Conservation (phyloP, 371 early-diverging fungal species). For the Actinomortierella ambigua region DNA sequence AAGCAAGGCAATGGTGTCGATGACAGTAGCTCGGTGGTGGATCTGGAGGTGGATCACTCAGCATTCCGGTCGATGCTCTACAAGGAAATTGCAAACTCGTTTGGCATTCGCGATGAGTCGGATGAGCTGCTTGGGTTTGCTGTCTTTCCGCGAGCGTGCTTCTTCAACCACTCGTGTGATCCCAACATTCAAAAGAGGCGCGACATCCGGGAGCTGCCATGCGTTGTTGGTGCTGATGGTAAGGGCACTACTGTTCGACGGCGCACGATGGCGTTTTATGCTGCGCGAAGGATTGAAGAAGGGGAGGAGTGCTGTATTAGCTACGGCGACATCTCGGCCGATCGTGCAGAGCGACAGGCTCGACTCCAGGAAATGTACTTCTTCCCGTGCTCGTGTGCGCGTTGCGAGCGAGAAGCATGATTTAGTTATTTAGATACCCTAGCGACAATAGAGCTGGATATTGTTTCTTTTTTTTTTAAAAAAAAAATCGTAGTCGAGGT, state of each 20-base stretch:
- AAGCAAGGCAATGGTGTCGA: too few species aligned
- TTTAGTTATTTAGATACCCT: too few species aligned
- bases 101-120: constrained; percentile 66
- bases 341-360: constrained; percentile 48
- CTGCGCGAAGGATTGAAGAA: constrained; percentile 49
- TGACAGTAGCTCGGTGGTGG: too few species aligned
- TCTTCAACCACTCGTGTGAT: constrained; percentile 82
- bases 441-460: too few species aligned
- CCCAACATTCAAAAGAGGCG: constrained; percentile 65
- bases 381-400: constrained; percentile 72
- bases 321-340: constrained; percentile 61
- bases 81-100: constrained; percentile 69
- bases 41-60: constrained; percentile 30
- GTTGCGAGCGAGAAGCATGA: constrained; percentile 59
- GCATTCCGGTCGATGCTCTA: constrained; percentile 61
- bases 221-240: too few species aligned
- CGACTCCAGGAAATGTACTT: constrained; percentile 64
- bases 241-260: constrained; percentile 21
- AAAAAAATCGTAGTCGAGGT: too few species aligned
- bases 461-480: too few species aligned
- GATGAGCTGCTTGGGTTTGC: constrained; percentile 67
- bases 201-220: too few species aligned
- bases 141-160: constrained; percentile 73
- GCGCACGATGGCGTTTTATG: constrained; percentile 63
- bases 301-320: constrained; percentile 77